phyloP scores from a whole-genome alignment of 768 basidiomycete genomes.

The Russula dissimulans region DNA sequence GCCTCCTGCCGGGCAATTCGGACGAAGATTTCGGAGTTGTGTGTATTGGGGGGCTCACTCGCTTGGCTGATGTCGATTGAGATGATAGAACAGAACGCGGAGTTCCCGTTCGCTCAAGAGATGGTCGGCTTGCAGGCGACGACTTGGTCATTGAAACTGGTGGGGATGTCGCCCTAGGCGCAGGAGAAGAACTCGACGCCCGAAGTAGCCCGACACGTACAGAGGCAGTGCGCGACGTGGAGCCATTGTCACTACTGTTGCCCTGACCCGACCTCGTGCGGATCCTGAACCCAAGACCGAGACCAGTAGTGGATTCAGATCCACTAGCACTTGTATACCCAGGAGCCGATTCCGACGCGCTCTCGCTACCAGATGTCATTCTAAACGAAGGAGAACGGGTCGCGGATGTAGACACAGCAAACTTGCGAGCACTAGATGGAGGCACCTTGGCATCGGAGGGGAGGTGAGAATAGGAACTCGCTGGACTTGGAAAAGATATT shows the following conservation, averaged over 20 bases:
- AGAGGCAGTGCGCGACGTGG: constrained; percentile 2
- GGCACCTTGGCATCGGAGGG: constrained; percentile 4
- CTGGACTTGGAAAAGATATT: constrained; percentile 1
- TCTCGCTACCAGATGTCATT: constrained; percentile 13
- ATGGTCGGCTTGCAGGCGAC: background rate
- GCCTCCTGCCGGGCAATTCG: background rate
- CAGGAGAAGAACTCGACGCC: constrained; percentile 3
- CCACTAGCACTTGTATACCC: constrained; percentile 15
- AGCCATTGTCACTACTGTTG: background rate
- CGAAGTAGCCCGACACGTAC: constrained; percentile 14
- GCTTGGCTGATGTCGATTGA: constrained; percentile 6
- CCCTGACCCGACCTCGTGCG: constrained; percentile 6
- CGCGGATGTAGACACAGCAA: constrained; percentile 6
- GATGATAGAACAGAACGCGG: background rate
- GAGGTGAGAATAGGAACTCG: background rate
- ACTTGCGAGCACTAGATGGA: constrained; percentile 1
- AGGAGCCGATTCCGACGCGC: constrained; percentile 11
- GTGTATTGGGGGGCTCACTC: constrained; percentile 9
- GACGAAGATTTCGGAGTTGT: background rate
- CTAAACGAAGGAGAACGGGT: constrained; percentile 4
- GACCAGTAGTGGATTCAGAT: constrained; percentile 14
- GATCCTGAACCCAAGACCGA: constrained; percentile 16
- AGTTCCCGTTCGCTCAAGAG: background rate
- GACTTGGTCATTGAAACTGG: background rate
- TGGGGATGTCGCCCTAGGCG: background rate